phyloP scores from a whole-genome alignment of 2,329 filamentous ascomycete species.

The Cadophora gregata region DNA sequence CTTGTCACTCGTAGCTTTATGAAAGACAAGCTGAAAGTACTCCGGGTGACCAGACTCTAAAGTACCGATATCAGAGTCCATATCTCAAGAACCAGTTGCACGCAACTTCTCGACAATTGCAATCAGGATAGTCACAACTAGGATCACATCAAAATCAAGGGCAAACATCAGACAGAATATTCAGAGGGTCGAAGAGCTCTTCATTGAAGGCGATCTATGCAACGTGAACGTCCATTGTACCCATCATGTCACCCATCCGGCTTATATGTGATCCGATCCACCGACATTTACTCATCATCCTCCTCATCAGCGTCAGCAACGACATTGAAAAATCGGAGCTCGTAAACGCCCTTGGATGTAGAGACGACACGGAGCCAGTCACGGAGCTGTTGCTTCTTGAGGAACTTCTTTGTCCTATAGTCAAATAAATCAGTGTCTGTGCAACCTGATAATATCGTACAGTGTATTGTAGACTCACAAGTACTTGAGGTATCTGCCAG shows the following conservation, averaged over 20 bases:
- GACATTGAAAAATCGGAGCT: slow-evolving; percentile 99
- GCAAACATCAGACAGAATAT: background rate
- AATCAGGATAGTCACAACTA: background rate
- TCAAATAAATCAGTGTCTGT: slow-evolving; percentile 36
- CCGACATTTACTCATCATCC: slow-evolving; percentile 86
- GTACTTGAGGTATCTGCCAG: slow-evolving; percentile 99
- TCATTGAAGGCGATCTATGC: slow-evolving; percentile 11
- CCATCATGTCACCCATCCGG: slow-evolving; percentile 22
- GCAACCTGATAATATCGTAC: background rate
- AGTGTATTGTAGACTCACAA: slow-evolving; percentile 67
- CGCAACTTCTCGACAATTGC: background rate
- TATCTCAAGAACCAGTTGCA: too few relatives aligned
- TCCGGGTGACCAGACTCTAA: background rate
- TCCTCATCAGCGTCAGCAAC: slow-evolving; percentile 98
- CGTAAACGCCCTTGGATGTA: slow-evolving; percentile 97
- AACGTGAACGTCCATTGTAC: slow-evolving; percentile 23
- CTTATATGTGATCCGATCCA: slow-evolving; percentile 11
- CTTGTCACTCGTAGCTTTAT: background rate
- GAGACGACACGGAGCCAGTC: slow-evolving; percentile 99
- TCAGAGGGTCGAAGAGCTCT: slow-evolving; percentile 2
- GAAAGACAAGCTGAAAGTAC: background rate
- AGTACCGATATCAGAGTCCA: background rate
- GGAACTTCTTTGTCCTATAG: slow-evolving; percentile 97
- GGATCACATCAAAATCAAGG: background rate
- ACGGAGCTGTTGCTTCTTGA: slow-evolving; percentile 99